Base-by-base conservation (phyloP, 495 filamentous ascomycete genomes). In the Penicillium silybi region DNA sequence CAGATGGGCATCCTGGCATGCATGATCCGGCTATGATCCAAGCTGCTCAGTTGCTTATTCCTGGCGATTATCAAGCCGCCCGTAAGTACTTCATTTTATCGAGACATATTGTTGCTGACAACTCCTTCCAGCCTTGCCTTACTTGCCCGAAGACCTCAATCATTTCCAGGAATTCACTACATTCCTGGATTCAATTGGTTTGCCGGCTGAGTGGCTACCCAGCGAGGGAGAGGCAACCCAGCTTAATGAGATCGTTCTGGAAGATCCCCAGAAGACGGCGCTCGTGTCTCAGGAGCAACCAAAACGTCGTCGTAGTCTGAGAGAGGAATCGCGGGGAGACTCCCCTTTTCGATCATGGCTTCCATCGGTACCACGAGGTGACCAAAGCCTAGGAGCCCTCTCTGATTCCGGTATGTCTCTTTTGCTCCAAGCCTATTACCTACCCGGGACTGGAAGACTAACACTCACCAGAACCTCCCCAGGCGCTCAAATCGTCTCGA, bases 151-250 rank as follows among this genome's bases (percentile, higher is more conserved):
- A 44, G 68, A 71, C 18, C 47, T 71, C 16, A 71, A 71, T 19
- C 70, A 73, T 50, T 72, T 72, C 18, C 67, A 72, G 53, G 67
- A 72, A 53, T 70, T 71, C 16, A 71, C 69, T 8, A 65, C 71
- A 48, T 73, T 73, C 52, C 50, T 73, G 35, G 70, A 73, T 54
- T 73, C 70, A 1, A 69, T 73, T 43, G 65, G 65, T 11, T 51
- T 73, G 23, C 67, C 68, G 17, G 64, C 67, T 10, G 70, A 73
- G 64, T 73, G 70, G 70, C 57, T 69, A 39, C 68, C 68, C 7
- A 58, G 52, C 27, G 61, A 61, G 23, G 64, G 59, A 15, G 64
- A 67, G 32, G 49, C 58, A 15, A 44, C 64, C 22, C 67, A 68
- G 25, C 60, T 63, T 4, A 62, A 70, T 34, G 63, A 60, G 18